These are phyloP conservation scores for Phlebopus sp. DNA, from an alignment of 1,284 basidiomycete species.

Conservation along the genomic window DNA sequence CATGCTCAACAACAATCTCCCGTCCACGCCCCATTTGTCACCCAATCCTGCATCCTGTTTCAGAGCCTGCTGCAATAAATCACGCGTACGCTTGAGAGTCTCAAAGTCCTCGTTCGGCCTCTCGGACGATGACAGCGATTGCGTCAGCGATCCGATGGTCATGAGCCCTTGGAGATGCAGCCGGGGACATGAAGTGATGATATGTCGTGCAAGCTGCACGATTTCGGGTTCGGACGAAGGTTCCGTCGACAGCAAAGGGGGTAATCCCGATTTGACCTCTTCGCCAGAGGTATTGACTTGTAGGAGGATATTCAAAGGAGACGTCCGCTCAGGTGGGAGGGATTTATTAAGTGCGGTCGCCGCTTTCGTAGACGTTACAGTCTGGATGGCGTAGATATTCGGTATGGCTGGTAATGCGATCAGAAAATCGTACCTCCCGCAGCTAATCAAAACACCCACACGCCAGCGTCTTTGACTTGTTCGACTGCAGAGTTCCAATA, in stretches of 20 bases:
- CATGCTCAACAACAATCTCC: constrained; percentile 84
- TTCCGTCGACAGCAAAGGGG: constrained; percentile 41
- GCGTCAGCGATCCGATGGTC: constrained; percentile 89
- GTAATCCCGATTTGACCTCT: constrained; percentile 83
- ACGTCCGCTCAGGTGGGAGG: constrained; percentile 49
- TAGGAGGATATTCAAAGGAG: constrained; percentile 65
- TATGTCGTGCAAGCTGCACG: constrained; percentile 65
- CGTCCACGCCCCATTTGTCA: constrained; percentile 51
- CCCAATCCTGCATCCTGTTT: constrained; percentile 29
- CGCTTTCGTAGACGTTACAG: constrained; percentile 83
- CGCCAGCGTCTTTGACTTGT: constrained; percentile 91
- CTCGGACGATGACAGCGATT: constrained; percentile 55
- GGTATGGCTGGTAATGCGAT: constrained; percentile 63
- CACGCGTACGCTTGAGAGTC: constrained; percentile 62
- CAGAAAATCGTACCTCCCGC: constrained; percentile 4
- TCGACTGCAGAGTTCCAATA: constrained; percentile 92
- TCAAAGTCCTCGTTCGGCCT: constrained; percentile 85
- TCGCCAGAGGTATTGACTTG: constrained; percentile 97
- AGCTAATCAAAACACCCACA: constrained; percentile 45
- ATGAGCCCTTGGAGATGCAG: constrained; percentile 85
- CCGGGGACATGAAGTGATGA: constrained; percentile 71
- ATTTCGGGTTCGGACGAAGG: constrained; percentile 46
- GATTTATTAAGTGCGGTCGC: constrained; percentile 84
- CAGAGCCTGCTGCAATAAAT: constrained; percentile 50
- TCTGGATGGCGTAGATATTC: constrained; percentile 89